A percentile compares a stretch with the other conserved stretches of the same genome.
Evolutionary conservation across 2,329 filamentous ascomycete genomes (phyloP).

Genomic region (Trichoderma sp.): DNA sequence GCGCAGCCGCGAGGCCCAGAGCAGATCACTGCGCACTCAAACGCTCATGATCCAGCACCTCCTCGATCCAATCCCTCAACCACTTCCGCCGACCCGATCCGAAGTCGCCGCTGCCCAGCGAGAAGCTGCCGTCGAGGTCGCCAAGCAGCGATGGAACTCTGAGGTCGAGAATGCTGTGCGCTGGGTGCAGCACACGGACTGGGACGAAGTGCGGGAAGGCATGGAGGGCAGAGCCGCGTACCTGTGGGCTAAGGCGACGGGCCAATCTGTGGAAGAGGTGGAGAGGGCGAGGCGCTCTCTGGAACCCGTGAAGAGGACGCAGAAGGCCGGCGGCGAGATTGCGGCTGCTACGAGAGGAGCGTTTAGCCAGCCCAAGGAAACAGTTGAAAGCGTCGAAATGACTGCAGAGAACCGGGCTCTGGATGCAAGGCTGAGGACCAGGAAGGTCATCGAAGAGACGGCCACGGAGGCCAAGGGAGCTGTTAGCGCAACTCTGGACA

Average conservation of each 20-base stretch:
- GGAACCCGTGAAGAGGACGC: constrained; percentile 34
- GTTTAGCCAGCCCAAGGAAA: constrained; percentile 31
- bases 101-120: constrained; percentile 51
- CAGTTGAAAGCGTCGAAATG: constrained; percentile 28
- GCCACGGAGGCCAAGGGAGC: constrained; percentile 37
- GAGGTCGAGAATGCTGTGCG: constrained; percentile 66
- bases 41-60: constrained; percentile 52
- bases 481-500: constrained; percentile 39
- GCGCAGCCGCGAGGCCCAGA: constrained; percentile 60
- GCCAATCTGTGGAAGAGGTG: constrained; percentile 31
- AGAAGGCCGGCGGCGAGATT: constrained; percentile 27
- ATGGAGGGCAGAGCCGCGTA: constrained; percentile 49
- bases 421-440: constrained; percentile 27
- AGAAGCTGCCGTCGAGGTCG: constrained; percentile 58
- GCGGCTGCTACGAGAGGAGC: constrained; percentile 38
- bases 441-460: constrained; percentile 29
- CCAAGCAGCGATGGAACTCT: constrained; percentile 76
- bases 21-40: constrained; percentile 55
- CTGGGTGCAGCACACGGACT: constrained; percentile 65
- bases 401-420: constrained; percentile 29
- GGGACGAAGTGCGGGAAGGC: constrained; percentile 58
- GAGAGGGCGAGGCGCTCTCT: constrained; percentile 30
- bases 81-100: constrained; percentile 48
- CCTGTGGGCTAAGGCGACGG: constrained; percentile 43
- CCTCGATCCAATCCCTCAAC: constrained; percentile 46